These are phyloP conservation scores for Phalaenopsis hybrid DNA, from an alignment of 116 monocot genomes.

Conservation along the genomic window DNA sequence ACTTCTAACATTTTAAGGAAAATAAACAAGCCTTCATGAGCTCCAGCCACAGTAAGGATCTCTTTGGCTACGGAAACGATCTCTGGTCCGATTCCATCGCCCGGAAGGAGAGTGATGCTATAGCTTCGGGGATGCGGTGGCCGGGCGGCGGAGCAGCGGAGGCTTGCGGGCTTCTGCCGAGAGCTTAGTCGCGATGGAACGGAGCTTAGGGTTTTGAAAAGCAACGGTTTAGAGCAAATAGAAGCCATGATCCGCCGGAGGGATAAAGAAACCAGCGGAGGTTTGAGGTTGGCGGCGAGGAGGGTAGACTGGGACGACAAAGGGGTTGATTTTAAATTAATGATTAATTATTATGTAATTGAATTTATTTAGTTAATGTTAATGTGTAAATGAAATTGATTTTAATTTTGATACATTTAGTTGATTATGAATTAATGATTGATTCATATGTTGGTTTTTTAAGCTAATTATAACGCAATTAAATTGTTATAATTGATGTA, in stretches of 20 bases:
- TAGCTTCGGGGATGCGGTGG: conserved; percentile 34
- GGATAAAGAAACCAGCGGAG: background rate
- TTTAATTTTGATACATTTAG: too few relatives aligned
- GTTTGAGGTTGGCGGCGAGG: background rate
- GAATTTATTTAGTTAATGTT: too few relatives aligned
- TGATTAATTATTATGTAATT: too few relatives aligned
- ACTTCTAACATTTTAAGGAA: background rate
- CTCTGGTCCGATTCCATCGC: conserved; percentile 95
- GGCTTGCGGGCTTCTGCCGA: background rate
- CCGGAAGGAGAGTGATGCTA: conserved; percentile 75
- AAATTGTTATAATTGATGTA: too few relatives aligned
- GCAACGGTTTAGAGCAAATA: conserved; percentile 2
- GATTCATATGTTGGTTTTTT: too few relatives aligned
- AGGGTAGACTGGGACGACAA: background rate
- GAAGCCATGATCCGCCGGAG: conserved; percentile 11
- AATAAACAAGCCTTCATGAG: conserved; percentile 43
- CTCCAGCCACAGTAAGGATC: conserved; percentile 60
- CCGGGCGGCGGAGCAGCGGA: conserved; percentile 41
- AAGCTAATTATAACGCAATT: too few relatives aligned
- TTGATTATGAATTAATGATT: too few relatives aligned
- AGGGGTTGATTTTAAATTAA: background rate
- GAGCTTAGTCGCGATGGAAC: background rate
- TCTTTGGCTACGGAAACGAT: conserved; percentile 82
- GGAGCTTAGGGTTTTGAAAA: conserved; percentile 5
- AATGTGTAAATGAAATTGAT: too few relatives aligned